Conservation (phyloP, 176 grass and related monocot genomes). For the Zoysia pacifica region DNA sequence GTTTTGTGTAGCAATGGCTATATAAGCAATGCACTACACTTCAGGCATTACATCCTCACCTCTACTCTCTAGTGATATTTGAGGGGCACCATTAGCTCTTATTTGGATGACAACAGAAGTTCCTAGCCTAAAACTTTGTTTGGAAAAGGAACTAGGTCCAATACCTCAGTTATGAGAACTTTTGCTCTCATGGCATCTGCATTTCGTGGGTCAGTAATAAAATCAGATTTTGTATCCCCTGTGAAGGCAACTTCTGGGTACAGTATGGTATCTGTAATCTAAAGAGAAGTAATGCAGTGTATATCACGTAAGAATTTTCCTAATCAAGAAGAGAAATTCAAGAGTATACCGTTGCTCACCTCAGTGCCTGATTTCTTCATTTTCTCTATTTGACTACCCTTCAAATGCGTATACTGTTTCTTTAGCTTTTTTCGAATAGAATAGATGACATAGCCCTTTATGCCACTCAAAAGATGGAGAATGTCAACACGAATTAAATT, state of each 20-base stretch:
- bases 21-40: background rate
- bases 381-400: constrained; percentile 84
- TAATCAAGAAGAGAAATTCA: constrained; percentile 19
- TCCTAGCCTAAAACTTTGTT: background rate
- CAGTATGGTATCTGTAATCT: constrained; percentile 88
- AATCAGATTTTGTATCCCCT: constrained; percentile 87
- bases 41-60: background rate
- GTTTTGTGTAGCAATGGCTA: background rate
- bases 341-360: constrained; percentile 47
- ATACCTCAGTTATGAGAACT: constrained; percentile 87
- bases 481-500: constrained; percentile 16
- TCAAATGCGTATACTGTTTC: constrained; percentile 84
- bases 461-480: constrained; percentile 2
- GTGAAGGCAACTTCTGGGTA: constrained; percentile 95
- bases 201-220: constrained; percentile 91
- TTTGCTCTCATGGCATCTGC: constrained; percentile 95
- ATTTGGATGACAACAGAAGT: background rate
- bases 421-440: constrained; percentile 85
- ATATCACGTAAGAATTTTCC: constrained; percentile 28
- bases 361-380: constrained; percentile 74
- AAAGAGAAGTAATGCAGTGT: constrained; percentile 39
- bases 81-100: background rate
- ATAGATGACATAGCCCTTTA: constrained; percentile 90
- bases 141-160: background rate
- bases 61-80: constrained; percentile 1